Evolutionary conservation across 2,329 filamentous ascomycete species (phyloP), one percentile per base, ranked within the genome.

Genomic region (Arachnomyces sp.): DNA sequence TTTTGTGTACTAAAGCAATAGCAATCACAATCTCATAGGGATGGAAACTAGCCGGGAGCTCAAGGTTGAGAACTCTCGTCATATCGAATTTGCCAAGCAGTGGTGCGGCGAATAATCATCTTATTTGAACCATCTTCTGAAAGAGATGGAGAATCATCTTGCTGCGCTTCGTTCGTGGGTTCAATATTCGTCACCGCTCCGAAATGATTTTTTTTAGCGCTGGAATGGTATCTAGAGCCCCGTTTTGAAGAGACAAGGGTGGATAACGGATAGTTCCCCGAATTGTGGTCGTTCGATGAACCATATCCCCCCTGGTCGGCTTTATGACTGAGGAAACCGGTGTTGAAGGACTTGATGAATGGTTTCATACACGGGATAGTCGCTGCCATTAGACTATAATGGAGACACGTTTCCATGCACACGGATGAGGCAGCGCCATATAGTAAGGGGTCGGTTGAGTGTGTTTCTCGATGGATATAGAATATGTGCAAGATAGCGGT

Each of bases 311-410:
- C 44, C 38, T 39, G 9, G 31, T 36, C 16, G 28, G 35, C 18
- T 39, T 18, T 4, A 40, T 14, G 12, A n/a, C 44, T 37, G 31
- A 48, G 44, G 25, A 28, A 44, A 11, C 46, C 46, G 11, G 44
- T 48, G 34, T 48, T 44, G 42, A 48, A 48, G 4, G 44, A 36
- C 33, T 48, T 48, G 8, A 48, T 35, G 37, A 48, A 48, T 12
- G 44, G 44, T 25, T 48, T 48, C 14, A 48, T 17, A 15, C 44
- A 46, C 13, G 46, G 44, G 29, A 48, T 48, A 16, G 44, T 48
- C 6, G 46, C 44, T 32, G 46, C 46, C 31, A 48, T 48, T 21
- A 48, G 30, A 13, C 39, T 38, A 30, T 44, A 48, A 28, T 48
- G 46, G 13, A 48, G 39, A 5, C 34, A 34, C 8, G 40, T 28